Base-by-base conservation (phyloP, 345 rosid species). In the Theobroma cacao region DNA sequence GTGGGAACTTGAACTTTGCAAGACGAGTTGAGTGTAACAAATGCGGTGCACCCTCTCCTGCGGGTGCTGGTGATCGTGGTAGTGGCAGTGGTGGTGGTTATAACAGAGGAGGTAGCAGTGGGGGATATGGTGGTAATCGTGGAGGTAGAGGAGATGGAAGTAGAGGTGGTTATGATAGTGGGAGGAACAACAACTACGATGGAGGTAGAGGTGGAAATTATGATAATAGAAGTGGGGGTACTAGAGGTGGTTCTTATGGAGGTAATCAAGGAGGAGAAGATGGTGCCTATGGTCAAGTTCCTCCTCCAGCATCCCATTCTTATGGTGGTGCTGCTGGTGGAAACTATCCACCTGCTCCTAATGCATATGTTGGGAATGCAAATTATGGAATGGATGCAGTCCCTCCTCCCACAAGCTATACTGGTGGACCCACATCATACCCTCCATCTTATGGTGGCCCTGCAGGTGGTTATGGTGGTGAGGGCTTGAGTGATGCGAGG, bases 1-100 rank as follows among this genome's bases (percentile, higher is more conserved):
- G 98, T 87, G 99, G 96, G 82, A 97, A 97, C 88, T 84, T 88
- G 88, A 96, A 96, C 86, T 96, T 97, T 82, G 97, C 98, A 28
- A 93, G 98, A 84, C 90, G 98, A 84, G 83, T 84, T 72, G 99
- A 94, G 78, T 96, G 99, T 89, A 96, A 96, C 91, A 96, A 92
- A 86, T 96, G 98, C 55, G 98, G 97, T 20, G 63, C 98, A 73
- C 91, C 98, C 31, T 83, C 89, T 61, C 94, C 98, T 60, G 87
- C 89, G 83, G 97, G 91, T 78, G 65, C 86, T 63, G 79, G 82
- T 72, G 88, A 80, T 61, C 85, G 87, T 67, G 77, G 82, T 71
- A 86, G 85, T 61, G 68, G 73, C 61, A 79, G 86, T 72, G 76
- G 81, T 77, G 81, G 88, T 58, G 85, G 87, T 75, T 80, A 80